Evolutionary conservation across 2,329 filamentous ascomycete species (phyloP).

Genomic region (Pyrenophora seminiperda): DNA sequence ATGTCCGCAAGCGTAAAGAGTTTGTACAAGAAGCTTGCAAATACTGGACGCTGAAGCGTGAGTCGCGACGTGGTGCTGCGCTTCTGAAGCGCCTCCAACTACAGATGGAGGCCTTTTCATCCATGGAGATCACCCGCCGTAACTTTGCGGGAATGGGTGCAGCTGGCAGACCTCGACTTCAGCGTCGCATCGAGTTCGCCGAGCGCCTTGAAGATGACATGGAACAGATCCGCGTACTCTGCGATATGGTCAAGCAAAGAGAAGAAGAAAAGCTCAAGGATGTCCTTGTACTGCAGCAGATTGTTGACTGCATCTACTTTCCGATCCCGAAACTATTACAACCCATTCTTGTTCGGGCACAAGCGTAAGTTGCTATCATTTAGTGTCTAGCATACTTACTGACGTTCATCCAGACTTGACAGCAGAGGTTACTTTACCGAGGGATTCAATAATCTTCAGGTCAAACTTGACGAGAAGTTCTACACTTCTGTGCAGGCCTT

Average conservation of each 20-base stretch:
- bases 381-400: background rate
- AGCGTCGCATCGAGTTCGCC: conserved; percentile 86
- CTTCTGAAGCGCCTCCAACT: conserved; percentile 90
- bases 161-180: conserved; percentile 75
- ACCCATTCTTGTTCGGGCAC: conserved; percentile 79
- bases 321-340: conserved; percentile 78
- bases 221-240: conserved; percentile 72
- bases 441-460: conserved; percentile 59
- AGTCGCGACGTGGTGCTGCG: conserved; percentile 87
- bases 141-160: conserved; percentile 96
- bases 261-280: conserved; percentile 80
- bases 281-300: conserved; percentile 73
- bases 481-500: conserved; percentile 68
- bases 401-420: conserved; percentile 44
- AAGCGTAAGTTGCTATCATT: conserved; percentile 68
- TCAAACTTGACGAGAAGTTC: conserved; percentile 59
- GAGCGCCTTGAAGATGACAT: conserved; percentile 76
- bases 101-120: conserved; percentile 94
- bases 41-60: conserved; percentile 97
- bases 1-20: conserved; percentile 84
- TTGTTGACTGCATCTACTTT: conserved; percentile 91
- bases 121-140: conserved; percentile 93
- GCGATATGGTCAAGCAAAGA: conserved; percentile 72
- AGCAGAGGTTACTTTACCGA: conserved; percentile 60
- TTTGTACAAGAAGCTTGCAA: conserved; percentile 92